A percentile compares a stretch with the other conserved stretches of the same genome.
phyloP scores from a whole-genome alignment of 805 yeast genomes.

The Sugiyamaella qingdaonensis region DNA sequence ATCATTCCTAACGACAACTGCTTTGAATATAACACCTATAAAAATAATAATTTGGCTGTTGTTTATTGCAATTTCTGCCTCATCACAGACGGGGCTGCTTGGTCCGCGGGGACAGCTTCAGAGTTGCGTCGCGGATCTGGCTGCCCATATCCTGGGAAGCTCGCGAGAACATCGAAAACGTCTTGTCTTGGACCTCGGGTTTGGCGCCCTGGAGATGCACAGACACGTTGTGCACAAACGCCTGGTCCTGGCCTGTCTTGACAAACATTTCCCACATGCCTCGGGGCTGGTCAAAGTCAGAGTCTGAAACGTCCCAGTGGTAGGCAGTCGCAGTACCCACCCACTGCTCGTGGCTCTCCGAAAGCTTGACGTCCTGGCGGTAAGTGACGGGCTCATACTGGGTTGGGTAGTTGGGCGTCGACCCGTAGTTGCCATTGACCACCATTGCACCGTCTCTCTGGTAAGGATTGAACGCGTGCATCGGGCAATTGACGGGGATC shows the following conservation, averaged over 20 bases:
- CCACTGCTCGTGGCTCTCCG: slow-evolving; percentile 73
- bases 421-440: slow-evolving; percentile 45
- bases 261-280: slow-evolving; percentile 72
- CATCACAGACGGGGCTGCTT: slow-evolving; percentile 4
- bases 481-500: slow-evolving; percentile 66
- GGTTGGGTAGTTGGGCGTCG: slow-evolving; percentile 51
- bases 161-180: slow-evolving; percentile 67
- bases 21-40: background rate
- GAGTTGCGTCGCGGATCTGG: slow-evolving; percentile 60
- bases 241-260: slow-evolving; percentile 77
- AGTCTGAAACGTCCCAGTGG: slow-evolving; percentile 72
- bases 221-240: slow-evolving; percentile 80
- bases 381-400: slow-evolving; percentile 34
- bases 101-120: slow-evolving; percentile 46
- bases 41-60: background rate
- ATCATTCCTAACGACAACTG: too few relatives aligned
- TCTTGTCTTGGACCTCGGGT: slow-evolving; percentile 72
- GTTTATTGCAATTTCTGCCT: background rate
- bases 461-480: slow-evolving; percentile 38
- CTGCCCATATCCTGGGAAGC: slow-evolving; percentile 67
- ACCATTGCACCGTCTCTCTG: slow-evolving; percentile 62
- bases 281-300: slow-evolving; percentile 76
- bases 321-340: slow-evolving; percentile 74
- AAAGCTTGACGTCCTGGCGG: slow-evolving; percentile 22
- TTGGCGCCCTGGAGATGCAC: slow-evolving; percentile 65